Conservation (phyloP, 176 grass and related monocot species). For the Avena sativa region DNA sequence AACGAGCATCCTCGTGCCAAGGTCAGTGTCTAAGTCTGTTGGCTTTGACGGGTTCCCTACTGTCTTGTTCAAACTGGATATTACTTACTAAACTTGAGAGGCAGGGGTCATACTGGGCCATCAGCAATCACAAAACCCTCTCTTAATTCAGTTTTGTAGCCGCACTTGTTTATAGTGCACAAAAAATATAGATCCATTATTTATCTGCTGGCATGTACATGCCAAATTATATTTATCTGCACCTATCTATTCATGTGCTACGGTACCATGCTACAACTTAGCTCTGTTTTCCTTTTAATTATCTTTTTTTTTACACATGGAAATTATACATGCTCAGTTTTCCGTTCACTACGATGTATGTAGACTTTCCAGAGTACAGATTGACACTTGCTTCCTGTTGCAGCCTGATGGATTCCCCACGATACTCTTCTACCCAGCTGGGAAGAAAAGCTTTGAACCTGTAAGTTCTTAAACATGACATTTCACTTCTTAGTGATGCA, state of each 20-base stretch:
- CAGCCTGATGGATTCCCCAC: too few relatives aligned
- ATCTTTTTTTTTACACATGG: too few relatives aligned
- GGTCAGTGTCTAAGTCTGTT: slow-evolving; percentile 49
- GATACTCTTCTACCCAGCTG: too few relatives aligned
- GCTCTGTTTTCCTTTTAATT: neutral
- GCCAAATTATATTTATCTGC: neutral
- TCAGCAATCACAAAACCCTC: neutral
- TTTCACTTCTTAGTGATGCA: too few relatives aligned
- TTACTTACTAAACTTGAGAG: slow-evolving; percentile 16
- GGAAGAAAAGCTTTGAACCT: too few relatives aligned
- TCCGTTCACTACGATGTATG: too few relatives aligned
- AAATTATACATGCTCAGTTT: too few relatives aligned
- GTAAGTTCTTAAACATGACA: too few relatives aligned
- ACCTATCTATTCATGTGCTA: neutral
- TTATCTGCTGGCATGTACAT: slow-evolving; percentile 7
- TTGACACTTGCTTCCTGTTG: too few relatives aligned
- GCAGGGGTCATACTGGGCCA: too few relatives aligned
- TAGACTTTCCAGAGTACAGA: too few relatives aligned
- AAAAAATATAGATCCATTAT: slow-evolving; percentile 2
- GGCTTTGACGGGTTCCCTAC: slow-evolving; percentile 20
- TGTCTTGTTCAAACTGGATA: slow-evolving; percentile 25
- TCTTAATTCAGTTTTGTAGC: neutral
- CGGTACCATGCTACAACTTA: neutral
- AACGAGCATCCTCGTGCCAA: slow-evolving; percentile 89
- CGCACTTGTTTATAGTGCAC: neutral